Evolutionary conservation across 2,329 filamentous ascomycete species (phyloP).

Genomic region (Daldinia sp.): DNA sequence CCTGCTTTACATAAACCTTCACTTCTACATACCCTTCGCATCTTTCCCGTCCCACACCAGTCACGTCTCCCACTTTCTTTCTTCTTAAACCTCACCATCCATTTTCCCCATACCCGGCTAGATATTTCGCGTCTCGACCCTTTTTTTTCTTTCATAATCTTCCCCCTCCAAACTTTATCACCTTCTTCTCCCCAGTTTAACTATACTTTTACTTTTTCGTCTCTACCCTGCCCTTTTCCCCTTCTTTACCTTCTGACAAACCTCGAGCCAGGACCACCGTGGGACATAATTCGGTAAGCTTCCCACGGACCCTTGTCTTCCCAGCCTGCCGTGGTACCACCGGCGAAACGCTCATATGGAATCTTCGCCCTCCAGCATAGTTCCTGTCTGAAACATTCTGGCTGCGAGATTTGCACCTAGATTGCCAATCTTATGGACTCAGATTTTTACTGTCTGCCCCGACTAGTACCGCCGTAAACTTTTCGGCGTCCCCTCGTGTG

Average conservation of each 20-base stretch:
- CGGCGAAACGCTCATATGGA: slow-evolving; percentile 37
- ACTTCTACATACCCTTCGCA: slow-evolving; percentile 34
- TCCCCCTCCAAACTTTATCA: not conserved
- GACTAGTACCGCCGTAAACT: slow-evolving; percentile 41
- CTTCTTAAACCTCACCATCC: slow-evolving; percentile 28
- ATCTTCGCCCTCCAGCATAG: slow-evolving; percentile 35
- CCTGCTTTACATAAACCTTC: slow-evolving; percentile 43
- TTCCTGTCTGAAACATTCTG: slow-evolving; percentile 39
- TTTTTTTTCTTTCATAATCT: slow-evolving; percentile 25
- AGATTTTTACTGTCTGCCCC: slow-evolving; percentile 37
- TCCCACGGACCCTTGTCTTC: slow-evolving; percentile 38
- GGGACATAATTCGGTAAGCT: slow-evolving; percentile 38
- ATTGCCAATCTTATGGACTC: slow-evolving; percentile 44
- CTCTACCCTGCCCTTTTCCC: slow-evolving; percentile 26
- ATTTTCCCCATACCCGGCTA: slow-evolving; percentile 31
- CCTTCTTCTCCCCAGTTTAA: slow-evolving; percentile 24
- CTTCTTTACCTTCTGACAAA: slow-evolving; percentile 24
- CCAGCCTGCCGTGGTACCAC: slow-evolving; percentile 38
- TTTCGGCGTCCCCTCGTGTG: slow-evolving; percentile 46
- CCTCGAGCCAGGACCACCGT: slow-evolving; percentile 29
- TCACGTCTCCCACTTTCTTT: slow-evolving; percentile 40
- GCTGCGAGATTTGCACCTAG: slow-evolving; percentile 38
- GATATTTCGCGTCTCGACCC: slow-evolving; percentile 31
- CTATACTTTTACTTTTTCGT: slow-evolving; percentile 23
- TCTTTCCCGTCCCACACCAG: slow-evolving; percentile 39